A percentile compares a stretch with the other conserved stretches of the same genome.
Conservation (phyloP, 23 red algal genomes). For the Gracilaria domingensis region DNA sequence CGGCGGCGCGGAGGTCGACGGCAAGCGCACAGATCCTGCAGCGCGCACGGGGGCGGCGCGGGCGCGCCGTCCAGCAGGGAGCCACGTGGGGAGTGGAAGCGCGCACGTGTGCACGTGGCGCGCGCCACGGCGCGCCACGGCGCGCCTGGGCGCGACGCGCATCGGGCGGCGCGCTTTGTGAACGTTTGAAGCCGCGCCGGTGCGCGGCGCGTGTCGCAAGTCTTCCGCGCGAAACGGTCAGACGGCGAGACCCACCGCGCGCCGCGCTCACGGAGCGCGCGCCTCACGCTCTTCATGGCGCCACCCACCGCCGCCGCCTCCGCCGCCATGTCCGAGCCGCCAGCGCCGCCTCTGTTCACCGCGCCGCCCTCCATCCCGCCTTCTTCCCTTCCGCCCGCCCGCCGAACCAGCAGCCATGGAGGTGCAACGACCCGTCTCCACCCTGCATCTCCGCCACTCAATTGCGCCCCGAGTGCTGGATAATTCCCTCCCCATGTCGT, state of each 20-base stretch:
- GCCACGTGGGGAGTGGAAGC: neutral
- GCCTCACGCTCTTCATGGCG: neutral
- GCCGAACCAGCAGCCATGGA: neutral
- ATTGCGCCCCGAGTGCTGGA: slow-evolving; percentile 69
- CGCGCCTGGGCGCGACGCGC: neutral
- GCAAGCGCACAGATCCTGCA: too few relatives aligned
- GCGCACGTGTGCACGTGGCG: neutral
- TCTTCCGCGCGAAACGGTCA: slow-evolving; percentile 27
- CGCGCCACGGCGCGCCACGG: neutral
- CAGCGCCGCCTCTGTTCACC: neutral
- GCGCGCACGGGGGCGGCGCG: too few relatives aligned
- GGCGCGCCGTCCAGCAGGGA: too few relatives aligned
- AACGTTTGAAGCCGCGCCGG: neutral
- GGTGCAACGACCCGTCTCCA: slow-evolving; percentile 13
- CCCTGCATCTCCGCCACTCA: slow-evolving; percentile 67
- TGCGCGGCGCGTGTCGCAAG: neutral
- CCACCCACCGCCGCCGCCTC: neutral
- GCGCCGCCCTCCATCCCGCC: neutral
- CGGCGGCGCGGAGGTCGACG: too few relatives aligned
- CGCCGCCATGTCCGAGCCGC: neutral
- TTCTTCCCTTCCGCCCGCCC: neutral
- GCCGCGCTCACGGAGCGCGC: neutral
- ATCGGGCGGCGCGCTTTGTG: neutral
- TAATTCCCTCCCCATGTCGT: slow-evolving; percentile 46
- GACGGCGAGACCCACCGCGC: neutral